Evolutionary conservation across 1,139 yeast genomes (phyloP), one percentile per base, ranked within the genome.

Genomic region (Blastobotrys arbuscula): DNA sequence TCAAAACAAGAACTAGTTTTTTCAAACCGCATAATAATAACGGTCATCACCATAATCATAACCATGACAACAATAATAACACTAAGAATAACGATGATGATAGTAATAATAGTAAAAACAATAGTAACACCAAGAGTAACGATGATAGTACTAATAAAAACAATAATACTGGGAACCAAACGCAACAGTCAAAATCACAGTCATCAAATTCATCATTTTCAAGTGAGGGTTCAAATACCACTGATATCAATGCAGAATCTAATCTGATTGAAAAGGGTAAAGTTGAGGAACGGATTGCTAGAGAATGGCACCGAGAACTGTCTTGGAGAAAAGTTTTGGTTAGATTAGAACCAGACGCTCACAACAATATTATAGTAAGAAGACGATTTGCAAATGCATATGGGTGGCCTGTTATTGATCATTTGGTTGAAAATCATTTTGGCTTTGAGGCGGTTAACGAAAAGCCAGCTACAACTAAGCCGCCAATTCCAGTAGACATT

Each of bases 361-460:
- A 92, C 62, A 92, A 92, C 62, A 94, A 90, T 60, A 90, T 92
- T 44, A 75, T 87, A 31, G 98, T 92, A 1, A 71, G 99, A 54
- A 73, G 99, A 58, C 70, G 90, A 53, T 92, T 87, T 71, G 82
- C 95, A 10, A 92, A 92, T 69, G 95, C 97, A 0, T 89, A 84
- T 67, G 99, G 99, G 1, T 90, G 97, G 96, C 89, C 87, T 0
- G 96, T 89, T 0, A 75, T 92, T 33, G 86, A 84, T 47, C 97
- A 92, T 66, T 60, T 92, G 54, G 86, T 84, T 0, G 68, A 74
- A 16, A 75, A 78, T 49, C 94, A 85, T 66, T 86, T 86, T 62
- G 45, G 48, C 4, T 13, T 16, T 13, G 28, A 3, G 6, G 42
- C 34, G 13, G 24, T 31, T 16, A 37, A 16, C 16, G 19, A 18